phyloP scores from a whole-genome alignment of 176 grass and related monocot species.

The Oryza glaberrima region DNA sequence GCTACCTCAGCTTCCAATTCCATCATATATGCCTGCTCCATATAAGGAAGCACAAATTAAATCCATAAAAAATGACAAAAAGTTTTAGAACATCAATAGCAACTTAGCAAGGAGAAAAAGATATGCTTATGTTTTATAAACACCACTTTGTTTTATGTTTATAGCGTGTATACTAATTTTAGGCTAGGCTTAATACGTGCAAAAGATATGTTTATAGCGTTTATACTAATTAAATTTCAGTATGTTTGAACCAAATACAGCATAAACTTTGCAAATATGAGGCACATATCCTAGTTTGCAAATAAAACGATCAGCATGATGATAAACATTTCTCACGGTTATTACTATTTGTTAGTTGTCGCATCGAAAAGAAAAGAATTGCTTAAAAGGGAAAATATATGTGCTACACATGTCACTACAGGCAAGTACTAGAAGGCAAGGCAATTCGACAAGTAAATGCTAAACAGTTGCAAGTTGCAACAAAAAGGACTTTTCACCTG shows the following conservation, averaged over 20 bases:
- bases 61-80: neutral
- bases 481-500: constrained; percentile 57
- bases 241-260: neutral
- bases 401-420: constrained; percentile 17
- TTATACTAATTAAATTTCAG: neutral
- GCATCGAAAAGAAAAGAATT: neutral
- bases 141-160: neutral
- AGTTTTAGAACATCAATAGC: neutral
- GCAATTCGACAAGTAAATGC: neutral
- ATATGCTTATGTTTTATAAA: neutral
- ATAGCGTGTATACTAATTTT: neutral
- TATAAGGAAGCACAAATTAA: constrained; percentile 5
- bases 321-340: neutral
- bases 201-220: neutral
- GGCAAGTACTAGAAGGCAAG: neutral
- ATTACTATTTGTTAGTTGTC: neutral
- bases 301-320: neutral
- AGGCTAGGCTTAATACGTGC: too few species aligned
- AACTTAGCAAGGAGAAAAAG: neutral
- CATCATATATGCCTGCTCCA: constrained; percentile 72
- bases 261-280: neutral
- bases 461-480: neutral
- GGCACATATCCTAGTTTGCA: neutral
- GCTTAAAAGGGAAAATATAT: neutral
- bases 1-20: constrained; percentile 88